Conservation (phyloP, 2,329 filamentous ascomycete species). For the Penicillium brevicompactum region DNA sequence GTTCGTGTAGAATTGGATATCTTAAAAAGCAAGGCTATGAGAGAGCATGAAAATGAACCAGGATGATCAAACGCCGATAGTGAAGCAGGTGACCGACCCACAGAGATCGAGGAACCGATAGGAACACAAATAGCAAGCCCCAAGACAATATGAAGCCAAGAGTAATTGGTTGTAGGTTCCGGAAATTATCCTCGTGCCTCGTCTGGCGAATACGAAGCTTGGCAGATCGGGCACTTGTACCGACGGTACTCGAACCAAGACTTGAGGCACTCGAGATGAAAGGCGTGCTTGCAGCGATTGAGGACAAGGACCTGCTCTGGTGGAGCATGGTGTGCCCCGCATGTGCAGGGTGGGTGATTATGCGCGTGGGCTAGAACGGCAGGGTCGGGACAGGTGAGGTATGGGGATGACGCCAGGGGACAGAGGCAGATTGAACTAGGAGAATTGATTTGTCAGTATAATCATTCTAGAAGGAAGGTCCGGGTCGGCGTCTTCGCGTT, state of each 20-base stretch:
- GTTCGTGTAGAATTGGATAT: not conserved
- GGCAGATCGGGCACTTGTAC: conserved; percentile 35
- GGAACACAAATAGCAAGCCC: not conserved
- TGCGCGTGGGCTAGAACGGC: conserved; percentile 15
- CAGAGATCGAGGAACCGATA: not conserved
- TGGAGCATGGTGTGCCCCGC: conserved; percentile 1
- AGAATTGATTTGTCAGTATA: conserved; percentile 14
- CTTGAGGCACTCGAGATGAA: conserved; percentile 31
- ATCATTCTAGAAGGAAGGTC: conserved; percentile 3
- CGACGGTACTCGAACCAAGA: conserved; percentile 34
- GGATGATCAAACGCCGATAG: not conserved
- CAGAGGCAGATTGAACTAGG: conserved; percentile 34
- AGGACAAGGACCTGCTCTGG: conserved; percentile 25
- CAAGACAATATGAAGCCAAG: not conserved
- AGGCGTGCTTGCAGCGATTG: conserved; percentile 33
- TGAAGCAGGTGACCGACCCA: not conserved
- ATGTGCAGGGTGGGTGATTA: conserved; percentile 4
- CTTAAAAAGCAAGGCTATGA: not conserved
- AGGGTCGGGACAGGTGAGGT: conserved; percentile 23
- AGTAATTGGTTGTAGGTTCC: not conserved
- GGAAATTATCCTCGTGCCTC: conserved; percentile 8
- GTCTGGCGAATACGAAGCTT: conserved; percentile 27
- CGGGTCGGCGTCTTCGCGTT: not conserved
- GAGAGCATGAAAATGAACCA: not conserved
- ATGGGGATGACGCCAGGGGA: conserved; percentile 22